These are phyloP conservation scores for Taiozyma sp. DNA, from an alignment of 1,139 yeast genomes.

Conservation along the genomic window DNA sequence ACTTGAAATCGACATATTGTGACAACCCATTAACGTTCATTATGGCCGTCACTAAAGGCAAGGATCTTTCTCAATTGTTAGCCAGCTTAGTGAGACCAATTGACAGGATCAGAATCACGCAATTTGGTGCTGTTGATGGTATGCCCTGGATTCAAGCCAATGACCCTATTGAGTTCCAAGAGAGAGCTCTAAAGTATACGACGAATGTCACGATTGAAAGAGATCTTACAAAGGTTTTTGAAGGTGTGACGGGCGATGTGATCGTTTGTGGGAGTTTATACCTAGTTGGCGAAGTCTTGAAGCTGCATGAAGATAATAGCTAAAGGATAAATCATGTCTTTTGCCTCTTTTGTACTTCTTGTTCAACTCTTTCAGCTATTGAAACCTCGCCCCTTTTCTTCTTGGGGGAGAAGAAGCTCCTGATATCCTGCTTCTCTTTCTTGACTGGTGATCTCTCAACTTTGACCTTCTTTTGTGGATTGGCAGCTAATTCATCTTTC, in stretches of 20 bases:
- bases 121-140: slow-evolving; percentile 67
- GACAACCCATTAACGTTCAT: slow-evolving; percentile 50
- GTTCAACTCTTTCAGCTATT: background rate
- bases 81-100: slow-evolving; percentile 40
- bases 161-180: slow-evolving; percentile 34
- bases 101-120: slow-evolving; percentile 59
- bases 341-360: background rate
- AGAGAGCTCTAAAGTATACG: slow-evolving; percentile 30
- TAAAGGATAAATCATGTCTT: background rate
- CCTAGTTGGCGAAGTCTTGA: slow-evolving; percentile 64
- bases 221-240: slow-evolving; percentile 17
- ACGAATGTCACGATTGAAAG: slow-evolving; percentile 25
- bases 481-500: background rate
- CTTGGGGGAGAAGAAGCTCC: background rate
- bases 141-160: slow-evolving; percentile 88
- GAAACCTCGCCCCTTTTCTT: slow-evolving; percentile 1
- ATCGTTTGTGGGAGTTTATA: slow-evolving; percentile 80
- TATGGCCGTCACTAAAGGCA: slow-evolving; percentile 74
- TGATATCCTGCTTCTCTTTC: slow-evolving; percentile 1
- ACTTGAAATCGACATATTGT: slow-evolving; percentile 28
- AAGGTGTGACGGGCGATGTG: slow-evolving; percentile 22
- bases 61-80: slow-evolving; percentile 50
- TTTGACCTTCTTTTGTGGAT: background rate
- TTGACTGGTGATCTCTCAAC: background rate
- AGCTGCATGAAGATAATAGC: slow-evolving; percentile 26